Percentiles rank a stretch among this genome's conserved stretches.
These are phyloP conservation scores for Fusarium sp. DNA, from an alignment of 2,329 filamentous ascomycete species.

Conservation along the genomic window DNA sequence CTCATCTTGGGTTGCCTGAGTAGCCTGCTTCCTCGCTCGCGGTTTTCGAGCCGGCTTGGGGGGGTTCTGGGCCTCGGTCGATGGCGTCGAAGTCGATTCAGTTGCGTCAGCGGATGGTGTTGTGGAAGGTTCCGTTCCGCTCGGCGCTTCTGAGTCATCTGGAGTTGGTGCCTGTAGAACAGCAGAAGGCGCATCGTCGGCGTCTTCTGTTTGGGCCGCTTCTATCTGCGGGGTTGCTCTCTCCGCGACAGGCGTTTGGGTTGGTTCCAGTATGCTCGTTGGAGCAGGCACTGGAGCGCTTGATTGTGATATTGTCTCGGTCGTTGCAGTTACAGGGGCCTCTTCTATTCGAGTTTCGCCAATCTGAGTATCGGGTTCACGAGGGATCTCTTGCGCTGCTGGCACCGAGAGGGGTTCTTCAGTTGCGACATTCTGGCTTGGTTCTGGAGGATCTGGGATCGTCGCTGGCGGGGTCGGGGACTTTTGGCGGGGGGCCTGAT, in stretches of 20 bases:
- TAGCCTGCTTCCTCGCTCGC: constrained; percentile 31
- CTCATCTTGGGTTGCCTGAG: constrained; percentile 22
- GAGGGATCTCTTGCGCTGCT: neutral
- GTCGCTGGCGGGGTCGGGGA: constrained; percentile 39
- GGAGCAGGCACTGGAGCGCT: constrained; percentile 7
- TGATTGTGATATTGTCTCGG: constrained; percentile 1
- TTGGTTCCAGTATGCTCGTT: constrained; percentile 15
- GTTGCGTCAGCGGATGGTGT: constrained; percentile 23
- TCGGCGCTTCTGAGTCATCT: constrained; percentile 25
- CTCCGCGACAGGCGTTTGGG: neutral
- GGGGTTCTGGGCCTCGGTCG: constrained; percentile 10
- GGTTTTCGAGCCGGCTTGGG: constrained; percentile 26
- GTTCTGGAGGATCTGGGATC: constrained; percentile 27
- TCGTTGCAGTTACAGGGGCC: neutral
- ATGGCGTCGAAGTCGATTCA: constrained; percentile 16
- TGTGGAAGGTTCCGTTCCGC: constrained; percentile 24
- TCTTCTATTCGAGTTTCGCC: neutral
- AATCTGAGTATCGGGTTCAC: neutral
- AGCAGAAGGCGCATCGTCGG: constrained; percentile 3
- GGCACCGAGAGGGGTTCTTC: constrained; percentile 3
- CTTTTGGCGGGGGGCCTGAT: constrained; percentile 26
- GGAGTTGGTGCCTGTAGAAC: constrained; percentile 24
- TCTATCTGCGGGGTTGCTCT: neutral
- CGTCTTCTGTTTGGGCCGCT: neutral
- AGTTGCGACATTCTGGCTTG: constrained; percentile 12